Conservation (phyloP, 2,329 filamentous ascomycete species). For the Talaromyces sp. region DNA sequence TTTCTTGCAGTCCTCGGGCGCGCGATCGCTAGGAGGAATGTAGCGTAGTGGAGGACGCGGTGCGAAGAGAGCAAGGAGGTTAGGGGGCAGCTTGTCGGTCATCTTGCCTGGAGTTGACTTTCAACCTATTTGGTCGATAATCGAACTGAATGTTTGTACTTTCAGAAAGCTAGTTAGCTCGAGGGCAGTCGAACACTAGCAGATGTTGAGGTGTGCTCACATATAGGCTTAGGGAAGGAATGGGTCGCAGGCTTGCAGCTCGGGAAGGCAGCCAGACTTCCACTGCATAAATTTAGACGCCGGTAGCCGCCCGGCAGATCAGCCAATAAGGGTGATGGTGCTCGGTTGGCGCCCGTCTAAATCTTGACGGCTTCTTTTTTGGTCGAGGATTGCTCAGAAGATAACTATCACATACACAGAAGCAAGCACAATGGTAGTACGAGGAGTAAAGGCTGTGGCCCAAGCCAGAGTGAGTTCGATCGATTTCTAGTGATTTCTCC, state of each 20-base stretch:
- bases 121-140: not conserved
- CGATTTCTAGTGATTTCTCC: no score
- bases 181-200: not conserved
- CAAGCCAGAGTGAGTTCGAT: constrained; percentile 51
- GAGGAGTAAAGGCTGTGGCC: constrained; percentile 52
- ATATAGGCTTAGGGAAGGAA: not conserved
- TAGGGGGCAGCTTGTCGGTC: constrained; percentile 94
- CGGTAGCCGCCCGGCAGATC: constrained; percentile 21
- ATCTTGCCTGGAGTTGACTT: constrained; percentile 47
- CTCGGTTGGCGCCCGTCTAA: constrained; percentile 2
- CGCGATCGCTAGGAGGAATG: constrained; percentile 75
- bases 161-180: not conserved
- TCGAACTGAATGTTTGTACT: not conserved
- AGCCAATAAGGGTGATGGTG: constrained; percentile 25
- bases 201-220: not conserved
- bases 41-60: constrained; percentile 88
- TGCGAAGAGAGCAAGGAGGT: constrained; percentile 89
- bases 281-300: constrained; percentile 21
- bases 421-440: constrained; percentile 40
- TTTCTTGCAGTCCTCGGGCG: constrained; percentile 77
- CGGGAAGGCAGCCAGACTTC: constrained; percentile 9
- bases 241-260: constrained; percentile 5
- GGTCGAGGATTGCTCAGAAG: not conserved
- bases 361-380: constrained; percentile 3
- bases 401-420: not conserved